Conservation (phyloP, 768 basidiomycete genomes). For the Phylloporus sp. region DNA sequence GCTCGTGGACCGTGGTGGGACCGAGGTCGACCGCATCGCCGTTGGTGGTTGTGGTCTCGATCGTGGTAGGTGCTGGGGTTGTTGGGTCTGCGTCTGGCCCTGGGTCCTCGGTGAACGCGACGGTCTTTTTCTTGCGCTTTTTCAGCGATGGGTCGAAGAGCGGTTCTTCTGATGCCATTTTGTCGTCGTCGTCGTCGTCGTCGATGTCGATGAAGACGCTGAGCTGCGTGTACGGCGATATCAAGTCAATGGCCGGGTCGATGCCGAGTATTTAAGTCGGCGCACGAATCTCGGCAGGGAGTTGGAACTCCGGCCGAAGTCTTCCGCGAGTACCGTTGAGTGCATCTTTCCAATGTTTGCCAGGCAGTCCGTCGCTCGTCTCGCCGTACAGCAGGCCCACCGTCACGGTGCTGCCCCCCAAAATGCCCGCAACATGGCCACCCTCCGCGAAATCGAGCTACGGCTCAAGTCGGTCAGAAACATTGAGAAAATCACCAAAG, state of each 20-base stretch:
- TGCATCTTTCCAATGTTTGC: conserved; percentile 39
- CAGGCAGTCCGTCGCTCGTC: conserved; percentile 43
- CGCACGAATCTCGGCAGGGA: conserved; percentile 17
- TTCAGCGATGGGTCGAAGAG: conserved; percentile 81
- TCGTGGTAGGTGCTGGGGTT: conserved; percentile 64
- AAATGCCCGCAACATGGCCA: conserved; percentile 86
- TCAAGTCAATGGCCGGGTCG: conserved; percentile 7
- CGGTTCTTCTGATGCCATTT: conserved; percentile 66
- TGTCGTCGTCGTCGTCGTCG: conserved; percentile 12
- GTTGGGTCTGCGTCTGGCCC: conserved; percentile 82
- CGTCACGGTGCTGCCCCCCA: conserved; percentile 38
- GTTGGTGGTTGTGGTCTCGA: conserved; percentile 63
- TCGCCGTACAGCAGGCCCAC: conserved; percentile 36
- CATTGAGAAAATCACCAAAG: conserved; percentile 99
- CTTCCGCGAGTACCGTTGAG: conserved; percentile 18
- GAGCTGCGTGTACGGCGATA: conserved; percentile 6
- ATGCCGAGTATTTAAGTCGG: conserved; percentile 28
- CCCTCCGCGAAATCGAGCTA: conserved; percentile 94
- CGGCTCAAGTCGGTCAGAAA: conserved; percentile 94
- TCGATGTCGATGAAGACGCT: conserved; percentile 16
- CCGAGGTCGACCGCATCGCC: conserved; percentile 76
- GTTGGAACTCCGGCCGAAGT: conserved; percentile 34
- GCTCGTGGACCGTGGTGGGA: conserved; percentile 69
- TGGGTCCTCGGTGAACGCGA: conserved; percentile 81
- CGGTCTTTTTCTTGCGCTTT: conserved; percentile 84